Base-by-base conservation (phyloP, 352 stramenopile genomes). In the Phytophthora hybrid region DNA sequence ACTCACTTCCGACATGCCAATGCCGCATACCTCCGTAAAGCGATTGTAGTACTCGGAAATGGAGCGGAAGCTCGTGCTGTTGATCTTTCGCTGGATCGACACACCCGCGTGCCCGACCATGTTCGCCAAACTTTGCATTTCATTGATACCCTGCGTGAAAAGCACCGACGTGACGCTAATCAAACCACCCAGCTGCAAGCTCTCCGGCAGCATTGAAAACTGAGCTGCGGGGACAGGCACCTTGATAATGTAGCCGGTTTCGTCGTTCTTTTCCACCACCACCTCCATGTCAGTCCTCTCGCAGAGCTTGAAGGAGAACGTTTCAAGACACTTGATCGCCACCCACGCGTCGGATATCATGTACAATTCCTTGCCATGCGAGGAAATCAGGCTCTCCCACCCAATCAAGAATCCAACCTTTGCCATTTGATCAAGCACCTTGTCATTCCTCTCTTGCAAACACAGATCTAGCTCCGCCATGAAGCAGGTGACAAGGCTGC, bases 321-420 rank as follows among this genome's bases (percentile, higher is more conserved):
- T 92, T 63, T 95, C 88, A 18, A 97, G 72, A 49, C 88, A 97
- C 74, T 97, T 94, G 62, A 96, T 95, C 5, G 93, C 91, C 16
- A 97, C 90, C 81, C 87, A 95, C 4, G 94, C 83, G 59, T 98
- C 93, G 19, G 92, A 93, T 32, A 99, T 90, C 97, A 99, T 99
- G 51, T 90, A 92, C 37, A 98, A 69, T 66, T 99, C 97, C 69
- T 98, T 98, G 29, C 96, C 97, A 46, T 98, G 94, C 16, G 97
- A 97, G 66, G 91, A 98, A 23, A 99, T 92, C 3, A 99, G 83
- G 41, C 94, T 97, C 79, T 99, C 96, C 88, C 98, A 99, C 19
- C 93, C 95, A 51, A 99, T 91, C 9, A 98, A 69, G 61, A 98
- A 98, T 0, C 91, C 91, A n/a, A 93, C 78, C 23, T 71, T 69